Conservation (phyloP, 371 early-diverging fungal species). For the Haplosporangium sp. region DNA sequence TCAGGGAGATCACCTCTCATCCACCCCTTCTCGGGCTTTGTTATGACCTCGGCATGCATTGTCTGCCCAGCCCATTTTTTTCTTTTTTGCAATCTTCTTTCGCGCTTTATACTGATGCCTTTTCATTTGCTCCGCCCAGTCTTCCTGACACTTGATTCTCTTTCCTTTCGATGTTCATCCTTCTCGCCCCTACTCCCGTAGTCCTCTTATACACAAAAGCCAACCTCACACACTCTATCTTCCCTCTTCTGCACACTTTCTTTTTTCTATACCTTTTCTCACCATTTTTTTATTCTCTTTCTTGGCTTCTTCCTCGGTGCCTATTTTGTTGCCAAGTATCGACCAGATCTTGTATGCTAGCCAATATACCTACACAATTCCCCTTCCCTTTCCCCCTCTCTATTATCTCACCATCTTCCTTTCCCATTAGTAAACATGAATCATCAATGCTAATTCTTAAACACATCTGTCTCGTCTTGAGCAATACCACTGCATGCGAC, state of each 20-base stretch:
- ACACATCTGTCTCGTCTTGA: too few species aligned
- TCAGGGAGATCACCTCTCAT: too few species aligned
- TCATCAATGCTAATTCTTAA: too few species aligned
- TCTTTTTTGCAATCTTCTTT: too few species aligned
- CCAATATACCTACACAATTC: not conserved
- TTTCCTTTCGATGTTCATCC: not conserved
- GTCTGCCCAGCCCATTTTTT: too few species aligned
- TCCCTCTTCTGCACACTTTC: not conserved
- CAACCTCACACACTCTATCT: too few species aligned
- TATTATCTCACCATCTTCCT: not conserved
- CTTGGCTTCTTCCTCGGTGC: not conserved
- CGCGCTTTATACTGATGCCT: too few species aligned
- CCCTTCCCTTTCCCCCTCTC: not conserved
- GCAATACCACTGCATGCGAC: too few species aligned
- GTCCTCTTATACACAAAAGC: too few species aligned
- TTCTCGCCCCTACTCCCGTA: not conserved
- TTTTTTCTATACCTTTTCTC: not conserved
- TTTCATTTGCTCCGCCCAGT: not conserved
- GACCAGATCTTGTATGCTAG: not conserved
- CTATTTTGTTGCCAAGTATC: not conserved
- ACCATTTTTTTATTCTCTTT: not conserved
- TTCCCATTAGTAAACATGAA: not conserved
- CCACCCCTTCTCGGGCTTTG: too few species aligned
- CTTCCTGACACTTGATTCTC: not conserved
- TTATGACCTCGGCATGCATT: too few species aligned